A percentile compares a stretch with the other conserved stretches of the same genome.
These are phyloP conservation scores for Emmonsia crescens DNA, from an alignment of 2,329 filamentous ascomycete genomes.

Conservation along the genomic window DNA sequence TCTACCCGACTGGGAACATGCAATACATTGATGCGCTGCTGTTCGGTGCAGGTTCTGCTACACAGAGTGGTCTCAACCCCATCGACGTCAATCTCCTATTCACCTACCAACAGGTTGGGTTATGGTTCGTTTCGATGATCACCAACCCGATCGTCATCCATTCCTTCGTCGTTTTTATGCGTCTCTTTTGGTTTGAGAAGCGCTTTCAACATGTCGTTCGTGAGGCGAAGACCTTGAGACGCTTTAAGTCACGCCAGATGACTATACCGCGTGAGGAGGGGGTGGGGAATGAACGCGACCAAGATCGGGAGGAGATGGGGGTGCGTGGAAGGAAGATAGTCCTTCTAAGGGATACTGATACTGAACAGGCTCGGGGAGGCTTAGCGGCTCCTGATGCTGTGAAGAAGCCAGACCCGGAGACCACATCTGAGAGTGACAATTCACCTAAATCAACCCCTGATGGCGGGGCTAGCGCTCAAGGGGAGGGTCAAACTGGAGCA, in stretches of 20 bases:
- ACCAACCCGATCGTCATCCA: constrained; percentile 79
- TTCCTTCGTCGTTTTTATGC: constrained; percentile 77
- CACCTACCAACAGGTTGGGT: constrained; percentile 61
- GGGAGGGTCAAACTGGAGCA: constrained; percentile 4
- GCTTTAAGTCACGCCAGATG: constrained; percentile 50
- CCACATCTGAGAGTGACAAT: constrained; percentile 17
- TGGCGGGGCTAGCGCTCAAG: background rate
- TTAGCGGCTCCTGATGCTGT: constrained; percentile 12
- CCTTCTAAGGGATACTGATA: constrained; percentile 24
- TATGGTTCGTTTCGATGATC: constrained; percentile 61
- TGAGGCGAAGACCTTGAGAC: constrained; percentile 57
- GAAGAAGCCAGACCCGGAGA: constrained; percentile 17
- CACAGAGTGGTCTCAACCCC: constrained; percentile 88
- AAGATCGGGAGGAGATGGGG: constrained; percentile 27
- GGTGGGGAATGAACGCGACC: constrained; percentile 31
- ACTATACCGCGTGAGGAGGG: constrained; percentile 31
- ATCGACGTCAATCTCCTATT: constrained; percentile 53
- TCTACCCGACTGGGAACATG: constrained; percentile 57
- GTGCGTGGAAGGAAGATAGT: constrained; percentile 29
- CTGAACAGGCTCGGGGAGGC: constrained; percentile 20
- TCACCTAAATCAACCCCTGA: background rate
- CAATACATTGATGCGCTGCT: constrained; percentile 80
- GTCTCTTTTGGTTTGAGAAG: constrained; percentile 97
- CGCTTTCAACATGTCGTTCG: constrained; percentile 75
- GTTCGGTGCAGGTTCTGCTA: constrained; percentile 74